A percentile compares a stretch with the other conserved stretches of the same genome.
phyloP scores from a whole-genome alignment of 768 basidiomycete species.

The Phlebiopsis flavidoalba region DNA sequence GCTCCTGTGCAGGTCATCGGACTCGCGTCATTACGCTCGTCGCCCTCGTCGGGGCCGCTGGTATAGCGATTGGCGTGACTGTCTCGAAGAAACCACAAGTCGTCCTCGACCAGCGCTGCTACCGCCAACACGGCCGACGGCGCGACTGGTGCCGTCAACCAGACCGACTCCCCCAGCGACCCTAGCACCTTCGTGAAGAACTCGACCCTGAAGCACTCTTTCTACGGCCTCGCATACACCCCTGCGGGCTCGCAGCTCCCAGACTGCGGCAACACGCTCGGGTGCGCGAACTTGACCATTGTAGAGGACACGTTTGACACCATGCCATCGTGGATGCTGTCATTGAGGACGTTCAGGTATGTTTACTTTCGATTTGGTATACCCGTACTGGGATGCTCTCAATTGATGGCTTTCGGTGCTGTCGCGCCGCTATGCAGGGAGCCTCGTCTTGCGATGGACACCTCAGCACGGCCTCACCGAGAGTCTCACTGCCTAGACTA shows the following conservation, averaged over 20 bases:
- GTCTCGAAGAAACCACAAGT: constrained; percentile 49
- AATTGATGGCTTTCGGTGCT: too few relatives aligned
- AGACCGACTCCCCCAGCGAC: constrained; percentile 54
- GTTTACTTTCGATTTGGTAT: background rate
- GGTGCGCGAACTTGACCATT: constrained; percentile 22
- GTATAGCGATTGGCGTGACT: constrained; percentile 59
- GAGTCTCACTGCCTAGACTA: too few relatives aligned
- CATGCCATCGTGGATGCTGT: constrained; percentile 42
- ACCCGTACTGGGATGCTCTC: too few relatives aligned
- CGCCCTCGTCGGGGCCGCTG: constrained; percentile 50
- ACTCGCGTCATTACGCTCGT: constrained; percentile 39
- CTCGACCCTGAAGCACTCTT: constrained; percentile 58
- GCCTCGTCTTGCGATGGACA: too few relatives aligned
- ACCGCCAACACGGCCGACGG: constrained; percentile 10
- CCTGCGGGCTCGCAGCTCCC: constrained; percentile 71
- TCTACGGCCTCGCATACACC: constrained; percentile 88
- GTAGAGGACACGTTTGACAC: background rate
- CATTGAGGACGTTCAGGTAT: constrained; percentile 68
- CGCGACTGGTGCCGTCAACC: constrained; percentile 21
- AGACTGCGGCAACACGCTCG: constrained; percentile 50
- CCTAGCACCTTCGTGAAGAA: constrained; percentile 77
- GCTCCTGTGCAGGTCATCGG: constrained; percentile 34
- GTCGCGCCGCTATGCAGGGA: too few relatives aligned
- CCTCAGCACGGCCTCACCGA: too few relatives aligned
- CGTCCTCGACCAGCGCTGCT: constrained; percentile 8